Evolutionary conservation across 805 yeast genomes (phyloP), one percentile per base, ranked within the genome.

Genomic region (Pichia manshurica): DNA sequence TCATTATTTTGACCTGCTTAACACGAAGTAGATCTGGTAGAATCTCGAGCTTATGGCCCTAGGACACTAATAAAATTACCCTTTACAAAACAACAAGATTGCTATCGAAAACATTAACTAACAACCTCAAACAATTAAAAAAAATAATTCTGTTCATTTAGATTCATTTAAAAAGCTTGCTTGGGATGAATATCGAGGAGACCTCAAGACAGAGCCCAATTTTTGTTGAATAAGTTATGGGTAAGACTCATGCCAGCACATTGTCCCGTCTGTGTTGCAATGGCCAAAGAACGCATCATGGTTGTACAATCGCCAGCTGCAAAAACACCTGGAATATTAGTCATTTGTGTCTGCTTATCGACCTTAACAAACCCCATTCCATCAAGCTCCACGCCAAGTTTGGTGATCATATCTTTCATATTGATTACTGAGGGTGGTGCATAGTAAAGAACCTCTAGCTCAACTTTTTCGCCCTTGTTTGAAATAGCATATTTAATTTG

Each of bases 281-380:
- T 20, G 5, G 39, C 39, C 39, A 36, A 16, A 5, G 39, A 36
- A 36, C 39, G 39, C 20, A 36, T 36, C 39, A 36, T 36, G 5
- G 39, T 36, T 36, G 39, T 15, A 19, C 39, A 36, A 36, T 36
- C 39, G 5, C 39, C 39, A 17, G 39, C 39, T 15, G 39, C 39
- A 16, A 15, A 19, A 6, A 36, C 12, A 36, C 39, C 39, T 4
- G 39, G 39, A 17, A 36, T 19, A 36, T 36, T 36, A 5, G 39
- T 36, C 23, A 19, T 17, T 36, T 36, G 39, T 12, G 20, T 5
- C 6, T 16, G 23, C 16, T 36, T 36, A 17, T 36, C 39, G 13
- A 36, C 39, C 16, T 36, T 36, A 15, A 36, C 16, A 12, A 36
- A 36, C 6, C 39, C 39, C 39, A 36, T 36, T 36, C 21, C 20